These are phyloP conservation scores for Pilaira anomala DNA, from an alignment of 192 early-diverging fungal species.

Conservation along the genomic window DNA sequence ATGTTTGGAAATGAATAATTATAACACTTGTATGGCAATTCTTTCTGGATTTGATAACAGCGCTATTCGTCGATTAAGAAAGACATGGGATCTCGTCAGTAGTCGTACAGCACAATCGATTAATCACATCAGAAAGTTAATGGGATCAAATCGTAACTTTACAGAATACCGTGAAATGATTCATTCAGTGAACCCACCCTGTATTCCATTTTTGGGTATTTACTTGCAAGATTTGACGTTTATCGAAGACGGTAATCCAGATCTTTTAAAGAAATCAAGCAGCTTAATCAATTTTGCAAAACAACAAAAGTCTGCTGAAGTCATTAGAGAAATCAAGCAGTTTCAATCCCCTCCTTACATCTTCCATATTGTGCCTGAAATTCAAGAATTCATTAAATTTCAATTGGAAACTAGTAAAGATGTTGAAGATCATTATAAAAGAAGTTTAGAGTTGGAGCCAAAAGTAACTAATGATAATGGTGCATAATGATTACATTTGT, in stretches of 20 bases:
- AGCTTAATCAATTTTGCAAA: constrained; percentile 92
- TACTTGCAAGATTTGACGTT: constrained; percentile 83
- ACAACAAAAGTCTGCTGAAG: constrained; percentile 80
- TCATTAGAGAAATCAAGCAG: constrained; percentile 89
- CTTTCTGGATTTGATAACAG: constrained; percentile 86
- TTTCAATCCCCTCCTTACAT: constrained; percentile 84
- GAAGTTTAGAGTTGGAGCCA: constrained; percentile 78
- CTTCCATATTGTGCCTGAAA: constrained; percentile 71
- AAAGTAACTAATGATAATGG: constrained; percentile 22
- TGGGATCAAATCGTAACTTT: constrained; percentile 76
- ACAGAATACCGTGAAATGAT: constrained; percentile 72
- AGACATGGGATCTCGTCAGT: constrained; percentile 76
- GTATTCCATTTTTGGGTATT: constrained; percentile 76
- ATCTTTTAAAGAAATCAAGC: constrained; percentile 55
- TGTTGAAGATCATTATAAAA: constrained; percentile 73
- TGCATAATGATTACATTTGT: no score
- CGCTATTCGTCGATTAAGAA: constrained; percentile 81
- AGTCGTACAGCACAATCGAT: constrained; percentile 46
- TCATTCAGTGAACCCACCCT: constrained; percentile 66
- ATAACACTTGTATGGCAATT: constrained; percentile 87
- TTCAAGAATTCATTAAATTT: constrained; percentile 74
- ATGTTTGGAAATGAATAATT: constrained; percentile 91
- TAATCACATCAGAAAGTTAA: constrained; percentile 62
- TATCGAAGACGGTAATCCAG: constrained; percentile 78
- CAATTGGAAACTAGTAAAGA: constrained; percentile 68